Evolutionary conservation across 2,329 filamentous ascomycete genomes (phyloP), one percentile per base, ranked within the genome.

Genomic region (Colletotrichum brevisporum): DNA sequence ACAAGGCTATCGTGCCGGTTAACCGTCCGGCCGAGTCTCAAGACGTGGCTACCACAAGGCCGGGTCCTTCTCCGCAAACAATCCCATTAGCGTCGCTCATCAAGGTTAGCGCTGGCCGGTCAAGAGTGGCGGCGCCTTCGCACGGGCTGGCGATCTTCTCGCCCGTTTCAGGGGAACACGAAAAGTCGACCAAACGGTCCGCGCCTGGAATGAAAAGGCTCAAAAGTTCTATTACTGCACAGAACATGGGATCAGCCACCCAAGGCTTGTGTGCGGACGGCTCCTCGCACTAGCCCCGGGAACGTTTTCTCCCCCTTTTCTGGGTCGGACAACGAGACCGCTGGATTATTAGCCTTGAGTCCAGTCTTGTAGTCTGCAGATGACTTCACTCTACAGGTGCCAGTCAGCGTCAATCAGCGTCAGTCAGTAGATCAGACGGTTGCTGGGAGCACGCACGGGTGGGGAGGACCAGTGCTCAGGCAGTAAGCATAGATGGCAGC

Each of bases 91-190:
- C 6, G 54, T 21, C 10, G 8, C 31, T 48, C 9, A 39, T 36
- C 31, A 36, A 10, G 8, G 10, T 9, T 36, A 36, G 31, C 31
- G 6, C 10, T 36, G 31, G 31, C 10, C 5, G 31, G 8, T n/a
- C 24, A 21, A 55, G 21, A 24, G 53, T 31, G 51, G 3, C 39
- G 61, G 53, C 43, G 53, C 48, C 13, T 43, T 31, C n/a, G 47
- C 27, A 47, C 36, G 16, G 16, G 4, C 10, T 31, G 45, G 31
- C 31, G 31, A 24, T 24, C 16, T 10, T 9, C 6, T 39, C 15
- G 31, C 26, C 26, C 15, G 62, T 65, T 60, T 60, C 62, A 65
- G 62, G 62, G 5, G 62, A 60, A 50, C 31, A 10, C 41, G 43
- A 36, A 50, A 50, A 31, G 10, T 51, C 48, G 5, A 58, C 31